Base-by-base conservation (phyloP, 176 grass and related monocot genomes). In the Carex kokanica region DNA sequence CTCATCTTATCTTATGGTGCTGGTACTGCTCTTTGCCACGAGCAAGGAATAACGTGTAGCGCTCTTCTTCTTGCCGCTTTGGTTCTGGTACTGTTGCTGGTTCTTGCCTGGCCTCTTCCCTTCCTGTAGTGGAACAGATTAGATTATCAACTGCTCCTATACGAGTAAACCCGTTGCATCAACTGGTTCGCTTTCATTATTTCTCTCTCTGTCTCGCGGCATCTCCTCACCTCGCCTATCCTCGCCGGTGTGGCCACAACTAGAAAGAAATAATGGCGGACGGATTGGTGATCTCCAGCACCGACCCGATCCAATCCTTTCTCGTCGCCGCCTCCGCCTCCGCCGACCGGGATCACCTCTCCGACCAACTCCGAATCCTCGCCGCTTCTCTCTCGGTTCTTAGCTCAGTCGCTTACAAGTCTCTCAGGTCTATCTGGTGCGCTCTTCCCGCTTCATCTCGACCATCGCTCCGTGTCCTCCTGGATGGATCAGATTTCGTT, bases 351-450 rank as follows among this genome's bases (percentile, higher is more conserved):
- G 20, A 20, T 4, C 53, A 81, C 69, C 85, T 98, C 60, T 1
- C 79, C 18, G 60, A 54, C 10, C 85, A 94, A 25, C 80, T 92
- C 29, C 83, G 87, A 14, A 85, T 55, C 6, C 85, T 97, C 64
- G 85, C 91, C 12, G 13, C 49, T 47, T 10, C 45, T 32, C 92
- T 97, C 16, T 81, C 83, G 18, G 55, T 57, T 66, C 85, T 63
- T 21, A 75, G 88, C 77, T 65, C 73, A 49, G 81, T 90, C 25
- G 17, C 64, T 4, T 83, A 83, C 81, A 81, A 80, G 84, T 89
- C 88, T 8, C 81, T 98, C 34, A 87, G 92, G 71, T 77, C 85
- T 84, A 83, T 98, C 71, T 98, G 95, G 95, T 88, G 83, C 38
- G 88, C 83, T 70, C 65, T 83, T 61, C 80, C 89, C 49, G 36